Percentiles rank a stretch among this genome's conserved stretches.
phyloP scores from a whole-genome alignment of 257 asterid genomes.

The Lycium ferocissimum region DNA sequence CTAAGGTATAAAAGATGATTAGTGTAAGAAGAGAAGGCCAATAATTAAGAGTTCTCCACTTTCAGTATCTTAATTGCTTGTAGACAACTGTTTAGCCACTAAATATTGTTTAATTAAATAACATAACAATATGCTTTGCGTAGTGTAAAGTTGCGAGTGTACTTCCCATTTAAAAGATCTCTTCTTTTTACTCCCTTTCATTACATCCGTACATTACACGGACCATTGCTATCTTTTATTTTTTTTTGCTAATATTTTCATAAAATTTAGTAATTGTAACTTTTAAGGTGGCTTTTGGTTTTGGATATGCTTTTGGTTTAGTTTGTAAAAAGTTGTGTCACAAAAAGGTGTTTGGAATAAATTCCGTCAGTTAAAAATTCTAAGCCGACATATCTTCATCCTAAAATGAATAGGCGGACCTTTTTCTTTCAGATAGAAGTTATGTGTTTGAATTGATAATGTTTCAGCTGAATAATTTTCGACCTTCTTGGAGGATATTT shows the following conservation, averaged over 20 bases:
- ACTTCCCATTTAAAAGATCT: slow-evolving; percentile 9
- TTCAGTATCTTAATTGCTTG: slow-evolving; percentile 23
- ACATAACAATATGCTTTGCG: slow-evolving; percentile 31
- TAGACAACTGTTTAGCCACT: slow-evolving; percentile 41
- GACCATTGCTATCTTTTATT: slow-evolving; percentile 21
- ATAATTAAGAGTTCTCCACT: slow-evolving; percentile 25
- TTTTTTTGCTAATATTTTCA: background rate
- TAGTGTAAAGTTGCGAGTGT: slow-evolving; percentile 23
- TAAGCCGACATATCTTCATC: no score
- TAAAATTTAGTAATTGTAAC: background rate
- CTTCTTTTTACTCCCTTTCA: background rate
- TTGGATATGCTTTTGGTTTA: background rate
- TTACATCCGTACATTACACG: slow-evolving; percentile 47
- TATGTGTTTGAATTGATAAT: no score
- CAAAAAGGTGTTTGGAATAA: background rate
- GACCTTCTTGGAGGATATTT: no score
- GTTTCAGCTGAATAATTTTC: no score
- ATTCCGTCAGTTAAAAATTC: background rate
- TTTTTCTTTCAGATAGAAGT: no score
- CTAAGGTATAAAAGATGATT: slow-evolving; percentile 14
- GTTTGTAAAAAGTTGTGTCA: background rate
- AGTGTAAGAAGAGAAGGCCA: background rate
- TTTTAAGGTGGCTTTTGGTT: background rate
- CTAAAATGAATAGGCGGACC: no score
- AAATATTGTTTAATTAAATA: slow-evolving; percentile 27